Evolutionary conservation across 108 stramenopile genomes (phyloP), one percentile per base, ranked within the genome.

Genomic region (Nannochloropsis salina): DNA sequence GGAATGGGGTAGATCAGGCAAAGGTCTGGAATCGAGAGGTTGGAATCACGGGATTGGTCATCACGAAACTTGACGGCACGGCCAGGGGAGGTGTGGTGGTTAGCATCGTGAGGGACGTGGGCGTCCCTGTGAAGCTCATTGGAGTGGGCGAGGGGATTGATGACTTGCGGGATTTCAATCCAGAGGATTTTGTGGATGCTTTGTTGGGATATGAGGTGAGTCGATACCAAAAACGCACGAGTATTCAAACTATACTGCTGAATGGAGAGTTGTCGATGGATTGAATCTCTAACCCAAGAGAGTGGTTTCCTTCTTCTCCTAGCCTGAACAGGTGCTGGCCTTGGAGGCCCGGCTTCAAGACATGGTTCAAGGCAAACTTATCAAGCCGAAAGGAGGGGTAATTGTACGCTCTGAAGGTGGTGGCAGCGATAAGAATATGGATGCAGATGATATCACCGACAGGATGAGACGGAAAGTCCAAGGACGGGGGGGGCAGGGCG

Each of bases 31-130:
- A 89, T 8, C 20, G 9, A 45, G 94, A 96, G 88, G 92, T 98
- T 85, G 97, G 97, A 40, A 91, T 98, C 86, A 93, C 93, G 40
- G 95, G 95, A 20, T 91, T 98, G 85, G 93, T 96, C 47, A 90
- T 98, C 81, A 98, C 97, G 9, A 98, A 98, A 81, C 85, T 98
- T 61, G 97, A 97, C 92, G 96, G 96, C 8, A 95, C 94, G 86
- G 96, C 97, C 15, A 90, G 94, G 47, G 97, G 95, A 44, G 97
- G 97, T 9, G 95, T 95, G 88, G 95, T 96, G 9, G 95, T 96
- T 22, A 94, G 95, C 11, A 92, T 96, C 15, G 95, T 93, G 82
- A 90, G 94, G 61, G 97, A 98, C 82, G 91, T 98, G 44, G 91
- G 93, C 84, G 92, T 98, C 42, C 96, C 97, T 18, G 96, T 98